These are phyloP conservation scores for Agaricus sinodeliciosus DNA, from an alignment of 768 basidiomycete genomes.

Conservation along the genomic window DNA sequence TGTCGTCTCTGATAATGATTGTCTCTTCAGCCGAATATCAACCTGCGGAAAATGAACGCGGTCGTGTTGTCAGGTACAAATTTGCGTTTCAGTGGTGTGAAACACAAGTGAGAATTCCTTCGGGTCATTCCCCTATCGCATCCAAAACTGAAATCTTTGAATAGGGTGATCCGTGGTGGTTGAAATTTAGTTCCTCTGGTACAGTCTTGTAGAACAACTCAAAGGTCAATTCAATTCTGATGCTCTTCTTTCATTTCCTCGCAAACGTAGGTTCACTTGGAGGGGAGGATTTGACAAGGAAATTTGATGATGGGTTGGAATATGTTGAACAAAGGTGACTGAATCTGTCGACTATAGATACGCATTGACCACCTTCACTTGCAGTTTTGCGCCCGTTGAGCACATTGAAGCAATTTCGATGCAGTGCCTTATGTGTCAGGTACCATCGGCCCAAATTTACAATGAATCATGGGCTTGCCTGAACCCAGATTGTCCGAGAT, in stretches of 20 bases:
- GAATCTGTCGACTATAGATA: background rate
- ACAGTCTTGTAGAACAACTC: background rate
- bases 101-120: conserved; percentile 39
- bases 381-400: background rate
- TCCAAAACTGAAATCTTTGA: background rate
- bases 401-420: conserved; percentile 7
- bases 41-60: conserved; percentile 35
- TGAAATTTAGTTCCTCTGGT: background rate
- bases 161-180: conserved; percentile 46
- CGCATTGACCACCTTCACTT: background rate
- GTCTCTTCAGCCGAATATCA: conserved; percentile 54
- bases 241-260: background rate
- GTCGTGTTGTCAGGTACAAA: conserved; percentile 68
- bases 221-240: background rate
- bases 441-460: conserved; percentile 48
- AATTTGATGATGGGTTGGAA: background rate
- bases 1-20: background rate
- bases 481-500: conserved; percentile 45
- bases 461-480: conserved; percentile 56
- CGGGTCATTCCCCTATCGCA: background rate
- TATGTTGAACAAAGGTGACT: conserved; percentile 6
- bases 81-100: conserved; percentile 85
- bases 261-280: background rate
- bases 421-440: conserved; percentile 37
- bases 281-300: background rate